Evolutionary conservation across 257 asterid species (phyloP), one percentile per base, ranked within the genome.

Genomic region (Solanum dulcamara): DNA sequence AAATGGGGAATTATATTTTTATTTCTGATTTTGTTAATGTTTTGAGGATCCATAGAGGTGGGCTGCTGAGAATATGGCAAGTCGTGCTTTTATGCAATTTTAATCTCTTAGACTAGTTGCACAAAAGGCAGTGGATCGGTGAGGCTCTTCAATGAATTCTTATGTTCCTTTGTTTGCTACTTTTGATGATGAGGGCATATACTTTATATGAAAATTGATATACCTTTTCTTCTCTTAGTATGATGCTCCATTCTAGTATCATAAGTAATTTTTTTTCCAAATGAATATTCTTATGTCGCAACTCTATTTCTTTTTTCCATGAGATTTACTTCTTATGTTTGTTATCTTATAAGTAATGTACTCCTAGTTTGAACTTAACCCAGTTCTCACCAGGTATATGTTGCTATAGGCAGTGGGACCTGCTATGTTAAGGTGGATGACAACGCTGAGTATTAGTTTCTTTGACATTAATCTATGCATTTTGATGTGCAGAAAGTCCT

Each of bases 361-460:
- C 35, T 10, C 68, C 68, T 10, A 24, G 35, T 10, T 50, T 50
- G 85, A 50, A n/a, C 40, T 60, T 37, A n/a, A n/a, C 71, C 70
- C 33, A 32, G 60, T 87, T 80, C 83, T 80, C 40, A 33, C 83
- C 94, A 96, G 99, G 94, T 94, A 84, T 89, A 89, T 33, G 3
- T 33, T 33, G 35, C 35, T 48, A 48, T 48, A 35, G 38, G 38
- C 4, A 35, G 3, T 35, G 92, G 93, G 88, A 89, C 93, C 91
- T 88, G 91, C 35, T 33, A 1, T 33, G 35, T 93, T 60, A 94
- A 33, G 35, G 35, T 33, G 35, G 35, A 33, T 33, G 35, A 33
- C 35, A 48, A 13, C 14, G 55, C 20, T 48, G 14, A 14, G 55
- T 48, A 14, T 14, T 48, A 48, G 14, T 48, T 48, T 48, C 55